Evolutionary conservation across 148 eudicot species (phyloP).

Genomic region (Beta vulgaris): DNA sequence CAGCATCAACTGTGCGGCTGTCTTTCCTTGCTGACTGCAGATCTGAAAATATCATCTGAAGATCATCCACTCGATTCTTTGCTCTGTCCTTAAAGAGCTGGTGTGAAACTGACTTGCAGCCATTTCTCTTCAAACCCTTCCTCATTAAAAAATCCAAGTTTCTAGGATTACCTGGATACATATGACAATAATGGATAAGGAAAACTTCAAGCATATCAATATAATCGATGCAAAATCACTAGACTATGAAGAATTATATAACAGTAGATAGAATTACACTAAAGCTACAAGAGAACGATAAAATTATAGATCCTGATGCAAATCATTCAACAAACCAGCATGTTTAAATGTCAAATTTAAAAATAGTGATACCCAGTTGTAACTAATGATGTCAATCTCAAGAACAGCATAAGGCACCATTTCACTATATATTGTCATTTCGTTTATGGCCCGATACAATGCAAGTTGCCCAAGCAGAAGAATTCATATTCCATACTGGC

Average conservation of each 20-base stretch:
- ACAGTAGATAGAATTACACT: not conserved
- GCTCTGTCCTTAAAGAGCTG: conserved; percentile 87
- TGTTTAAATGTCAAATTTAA: not conserved
- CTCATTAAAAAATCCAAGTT: conserved; percentile 50
- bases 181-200: not conserved
- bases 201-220: not conserved
- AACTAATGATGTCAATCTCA: not conserved
- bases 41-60: conserved; percentile 75
- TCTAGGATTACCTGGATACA: conserved; percentile 14
- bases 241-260: not conserved
- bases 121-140: conserved; percentile 67
- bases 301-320: not conserved
- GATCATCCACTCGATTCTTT: conserved; percentile 93
- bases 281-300: not conserved
- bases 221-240: not conserved
- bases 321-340: not conserved
- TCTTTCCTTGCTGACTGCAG: conserved; percentile 87
- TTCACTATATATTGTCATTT: not conserved
- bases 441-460: not conserved
- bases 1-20: conserved; percentile 66
- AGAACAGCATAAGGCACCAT: conserved; percentile 2
- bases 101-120: conserved; percentile 78
- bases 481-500: not conserved
- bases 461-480: not conserved
- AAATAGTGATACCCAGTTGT: not conserved